Evolutionary conservation across 495 filamentous ascomycete genomes (phyloP), one percentile per base, ranked within the genome.

Genomic region (Hypoxylon lienhwacheense): DNA sequence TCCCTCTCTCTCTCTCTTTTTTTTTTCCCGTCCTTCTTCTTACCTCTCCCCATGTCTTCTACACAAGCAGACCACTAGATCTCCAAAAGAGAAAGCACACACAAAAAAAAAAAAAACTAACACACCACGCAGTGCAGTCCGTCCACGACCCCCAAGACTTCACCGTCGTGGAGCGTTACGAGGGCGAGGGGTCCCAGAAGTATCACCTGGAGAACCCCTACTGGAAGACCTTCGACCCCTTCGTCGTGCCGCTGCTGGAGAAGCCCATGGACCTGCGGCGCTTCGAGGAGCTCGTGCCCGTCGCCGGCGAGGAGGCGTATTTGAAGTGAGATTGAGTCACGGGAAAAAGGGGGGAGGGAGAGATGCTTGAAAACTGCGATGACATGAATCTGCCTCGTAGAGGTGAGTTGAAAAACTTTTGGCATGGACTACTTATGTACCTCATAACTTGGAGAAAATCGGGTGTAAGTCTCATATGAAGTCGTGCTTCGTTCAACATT

Each of bases 141-240:
- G 72, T 81, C 35, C 71, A 78, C 55, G 85, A 86, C 66, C 73
- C 73, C 47, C 76, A 83, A 58, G 81, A 81, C 26, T 86, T 88
- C 69, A 83, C 81, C 4, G 85, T 88, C 56, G 84, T 87, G 45
- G 85, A 88, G 74, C 77, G 84, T 14, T 87, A 85, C 70, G 67
- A 72, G 47, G 71, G 78, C 51, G 84, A 85, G 65, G 67, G 65
- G 37, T 75, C 70, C 63, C 81, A 84, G 69, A 73, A 81, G 61
- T 85, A 84, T 59, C 82, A 86, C 63, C 72, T 85, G 12, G 77
- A 79, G 64, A 85, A 85, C 66, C 82, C 82, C 0, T 86, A 87
- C 73, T 85, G 82, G 82, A 78, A 84, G 77, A 85, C 82, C 7
- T 87, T 87, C 55, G 81, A 85, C 59, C 79, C 81, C 5, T 85